A percentile compares a stretch with the other conserved stretches of the same genome.
Evolutionary conservation across 164 flowering plant genomes (phyloP).

Genomic region (Magnolia kwangsiensis): DNA sequence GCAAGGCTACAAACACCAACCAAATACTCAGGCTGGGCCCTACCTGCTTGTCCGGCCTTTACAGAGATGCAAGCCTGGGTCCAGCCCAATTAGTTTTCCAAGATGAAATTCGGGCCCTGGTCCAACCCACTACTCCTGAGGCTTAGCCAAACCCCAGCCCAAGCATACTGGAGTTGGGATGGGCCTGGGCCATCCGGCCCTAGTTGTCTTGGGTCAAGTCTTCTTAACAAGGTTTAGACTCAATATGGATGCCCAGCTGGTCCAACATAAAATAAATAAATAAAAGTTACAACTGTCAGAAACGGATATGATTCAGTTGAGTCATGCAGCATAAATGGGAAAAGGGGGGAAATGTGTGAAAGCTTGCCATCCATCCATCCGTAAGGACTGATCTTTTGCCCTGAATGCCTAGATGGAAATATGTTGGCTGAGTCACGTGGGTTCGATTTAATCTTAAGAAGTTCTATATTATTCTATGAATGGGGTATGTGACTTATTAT

Average conservation of each 20-base stretch:
- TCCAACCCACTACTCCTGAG: not conserved
- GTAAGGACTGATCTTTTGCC: not conserved
- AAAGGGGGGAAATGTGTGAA: not conserved
- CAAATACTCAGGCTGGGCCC: not conserved
- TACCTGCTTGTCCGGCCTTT: not conserved
- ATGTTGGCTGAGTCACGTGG: not conserved
- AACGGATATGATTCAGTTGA: not conserved
- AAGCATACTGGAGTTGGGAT: too few relatives aligned
- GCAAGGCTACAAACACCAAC: not conserved
- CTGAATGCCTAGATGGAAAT: not conserved
- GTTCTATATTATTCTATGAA: not conserved
- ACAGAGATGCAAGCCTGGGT: not conserved
- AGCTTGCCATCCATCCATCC: not conserved
- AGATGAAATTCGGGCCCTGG: not conserved
- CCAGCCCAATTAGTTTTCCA: not conserved
- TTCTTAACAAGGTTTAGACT: not conserved
- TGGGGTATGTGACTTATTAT: constrained; percentile 5
- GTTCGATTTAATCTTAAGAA: not conserved
- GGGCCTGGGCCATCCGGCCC: too few relatives aligned
- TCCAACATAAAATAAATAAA: not conserved
- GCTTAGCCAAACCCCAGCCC: too few relatives aligned
- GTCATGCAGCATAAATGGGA: not conserved
- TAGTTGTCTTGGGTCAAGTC: too few relatives aligned
- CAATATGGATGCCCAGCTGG: not conserved
- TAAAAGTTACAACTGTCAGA: not conserved